Percentiles rank a stretch among this genome's conserved stretches.
These are phyloP conservation scores for Trebouxia sp. DNA, from an alignment of 139 green algal genomes.

Conservation along the genomic window DNA sequence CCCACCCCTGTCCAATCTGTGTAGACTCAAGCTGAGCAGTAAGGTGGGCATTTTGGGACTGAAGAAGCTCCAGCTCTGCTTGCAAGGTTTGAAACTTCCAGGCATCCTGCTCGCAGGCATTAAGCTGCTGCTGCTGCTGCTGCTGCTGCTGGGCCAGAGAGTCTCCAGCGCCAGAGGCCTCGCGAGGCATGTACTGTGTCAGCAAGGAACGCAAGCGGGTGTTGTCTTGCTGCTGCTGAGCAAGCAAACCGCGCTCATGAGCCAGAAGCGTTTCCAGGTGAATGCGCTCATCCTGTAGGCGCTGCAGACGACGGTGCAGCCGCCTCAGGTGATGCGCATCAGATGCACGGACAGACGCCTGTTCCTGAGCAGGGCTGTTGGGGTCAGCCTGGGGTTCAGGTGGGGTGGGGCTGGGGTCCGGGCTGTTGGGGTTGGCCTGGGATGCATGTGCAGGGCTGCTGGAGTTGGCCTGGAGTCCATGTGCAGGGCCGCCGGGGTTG, in stretches of 20 bases:
- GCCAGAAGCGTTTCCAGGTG: conserved; percentile 13
- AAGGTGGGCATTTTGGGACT: too few relatives aligned
- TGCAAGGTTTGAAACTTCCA: not conserved
- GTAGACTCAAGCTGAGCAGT: too few relatives aligned
- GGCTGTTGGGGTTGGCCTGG: too few relatives aligned
- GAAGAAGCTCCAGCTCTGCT: too few relatives aligned
- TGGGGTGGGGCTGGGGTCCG: too few relatives aligned
- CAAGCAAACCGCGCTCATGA: conserved; percentile 5
- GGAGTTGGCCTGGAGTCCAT: too few relatives aligned
- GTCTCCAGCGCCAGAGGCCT: not conserved
- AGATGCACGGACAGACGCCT: not conserved
- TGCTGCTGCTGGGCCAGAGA: not conserved
- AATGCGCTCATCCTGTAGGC: conserved; percentile 9
- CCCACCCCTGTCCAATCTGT: too few relatives aligned
- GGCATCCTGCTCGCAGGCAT: not conserved
- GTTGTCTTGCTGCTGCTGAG: conserved; percentile 13
- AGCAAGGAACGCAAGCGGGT: not conserved
- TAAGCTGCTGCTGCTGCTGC: not conserved
- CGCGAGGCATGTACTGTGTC: not conserved
- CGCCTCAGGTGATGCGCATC: not conserved
- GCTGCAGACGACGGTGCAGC: conserved; percentile 11
- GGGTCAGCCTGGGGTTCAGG: too few relatives aligned
- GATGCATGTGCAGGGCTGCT: too few relatives aligned
- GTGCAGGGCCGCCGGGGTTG: too few relatives aligned
- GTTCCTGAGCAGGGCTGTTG: too few relatives aligned